A percentile compares a stretch with the other conserved stretches of the same genome.
Conservation (phyloP, 768 basidiomycete genomes). For the Tricholoma matsutake region DNA sequence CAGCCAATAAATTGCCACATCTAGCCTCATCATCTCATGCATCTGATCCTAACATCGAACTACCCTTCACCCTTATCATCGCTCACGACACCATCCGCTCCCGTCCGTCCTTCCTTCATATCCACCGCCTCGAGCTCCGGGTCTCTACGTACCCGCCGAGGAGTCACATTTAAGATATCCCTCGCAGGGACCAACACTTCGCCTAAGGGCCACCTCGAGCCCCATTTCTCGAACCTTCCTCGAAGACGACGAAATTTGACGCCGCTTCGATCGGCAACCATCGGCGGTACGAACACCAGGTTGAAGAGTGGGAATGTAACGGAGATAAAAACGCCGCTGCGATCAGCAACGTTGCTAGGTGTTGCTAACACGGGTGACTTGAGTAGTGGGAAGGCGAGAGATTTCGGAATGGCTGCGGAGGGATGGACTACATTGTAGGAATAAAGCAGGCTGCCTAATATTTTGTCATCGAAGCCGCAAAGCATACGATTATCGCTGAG, state of each 20-base stretch:
- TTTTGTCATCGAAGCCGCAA: not conserved
- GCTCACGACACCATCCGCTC: not conserved
- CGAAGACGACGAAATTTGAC: constrained; percentile 11
- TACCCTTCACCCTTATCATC: constrained; percentile 1
- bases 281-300: not conserved
- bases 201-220: not conserved
- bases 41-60: constrained; percentile 2
- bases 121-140: constrained; percentile 8
- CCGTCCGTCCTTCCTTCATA: constrained; percentile 10
- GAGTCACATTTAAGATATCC: constrained; percentile 13
- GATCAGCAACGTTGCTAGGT: not conserved
- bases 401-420: not conserved
- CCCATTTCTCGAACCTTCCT: constrained; percentile 3
- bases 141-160: constrained; percentile 15
- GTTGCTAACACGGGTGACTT: not conserved
- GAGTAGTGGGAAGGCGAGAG: not conserved
- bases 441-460: not conserved
- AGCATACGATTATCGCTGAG: not conserved
- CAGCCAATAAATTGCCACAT: not conserved
- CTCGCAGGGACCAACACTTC: not conserved
- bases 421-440: not conserved
- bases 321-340: not conserved
- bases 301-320: not conserved
- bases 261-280: not conserved
- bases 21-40: not conserved